Evolutionary conservation across 768 basidiomycete genomes (phyloP).

Genomic region (Amanita muscaria): DNA sequence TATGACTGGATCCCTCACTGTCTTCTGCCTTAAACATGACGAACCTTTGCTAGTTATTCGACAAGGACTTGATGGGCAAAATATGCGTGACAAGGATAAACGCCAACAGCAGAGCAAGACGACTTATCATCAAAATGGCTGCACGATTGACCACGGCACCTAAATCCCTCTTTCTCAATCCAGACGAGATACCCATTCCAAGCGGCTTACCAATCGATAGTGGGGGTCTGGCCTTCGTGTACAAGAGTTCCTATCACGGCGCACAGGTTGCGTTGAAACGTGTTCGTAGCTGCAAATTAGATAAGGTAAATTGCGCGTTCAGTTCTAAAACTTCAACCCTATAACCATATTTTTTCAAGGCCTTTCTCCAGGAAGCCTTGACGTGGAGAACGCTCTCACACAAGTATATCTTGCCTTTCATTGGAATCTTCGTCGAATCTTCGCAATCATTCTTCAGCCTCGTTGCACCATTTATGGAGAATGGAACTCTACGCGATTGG

Average conservation of each 20-base stretch:
- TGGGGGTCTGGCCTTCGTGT: neutral
- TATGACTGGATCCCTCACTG: too few relatives aligned
- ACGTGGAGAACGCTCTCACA: constrained; percentile 1
- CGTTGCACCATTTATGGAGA: too few relatives aligned
- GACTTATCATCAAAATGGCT: too few relatives aligned
- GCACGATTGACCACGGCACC: too few relatives aligned
- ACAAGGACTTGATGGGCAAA: too few relatives aligned
- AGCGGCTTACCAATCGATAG: neutral
- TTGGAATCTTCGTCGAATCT: neutral
- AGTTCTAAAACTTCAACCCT: neutral
- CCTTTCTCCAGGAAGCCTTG: neutral
- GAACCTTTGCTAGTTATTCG: too few relatives aligned
- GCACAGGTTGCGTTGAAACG: neutral
- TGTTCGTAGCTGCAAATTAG: neutral
- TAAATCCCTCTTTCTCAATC: too few relatives aligned
- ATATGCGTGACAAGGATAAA: too few relatives aligned
- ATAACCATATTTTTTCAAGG: neutral
- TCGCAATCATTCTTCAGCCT: neutral
- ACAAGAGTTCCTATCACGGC: neutral
- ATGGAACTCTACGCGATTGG: too few relatives aligned
- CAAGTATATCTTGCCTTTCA: neutral
- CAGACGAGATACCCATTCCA: too few relatives aligned
- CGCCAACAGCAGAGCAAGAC: too few relatives aligned
- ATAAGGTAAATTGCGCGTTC: neutral
- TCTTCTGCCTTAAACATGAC: too few relatives aligned